A percentile compares a stretch with the other conserved stretches of the same genome.
Evolutionary conservation across 176 grass and related monocot genomes (phyloP).

Genomic region (Zoysia pacifica): DNA sequence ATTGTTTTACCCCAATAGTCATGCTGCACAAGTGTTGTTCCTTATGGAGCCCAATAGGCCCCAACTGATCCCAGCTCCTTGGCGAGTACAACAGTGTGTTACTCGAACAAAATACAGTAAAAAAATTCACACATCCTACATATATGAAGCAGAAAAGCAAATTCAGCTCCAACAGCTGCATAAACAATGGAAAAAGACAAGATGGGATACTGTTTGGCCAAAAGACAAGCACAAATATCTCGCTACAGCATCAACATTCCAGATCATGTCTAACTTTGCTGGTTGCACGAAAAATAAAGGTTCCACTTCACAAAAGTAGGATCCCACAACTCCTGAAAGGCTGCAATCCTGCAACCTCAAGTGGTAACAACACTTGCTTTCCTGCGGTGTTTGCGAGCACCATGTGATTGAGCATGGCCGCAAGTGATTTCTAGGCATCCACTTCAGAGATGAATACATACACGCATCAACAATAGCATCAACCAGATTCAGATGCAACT

Average conservation of each 20-base stretch:
- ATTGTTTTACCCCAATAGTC: not conserved
- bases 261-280: constrained; percentile 8
- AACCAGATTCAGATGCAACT: constrained; percentile 29
- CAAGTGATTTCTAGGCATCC: constrained; percentile 18
- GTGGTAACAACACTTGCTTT: not conserved
- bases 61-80: too few relatives aligned
- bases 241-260: constrained; percentile 17
- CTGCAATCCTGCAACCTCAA: constrained; percentile 13
- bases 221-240: constrained; percentile 35
- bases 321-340: not conserved
- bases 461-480: not conserved
- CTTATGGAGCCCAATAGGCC: too few relatives aligned
- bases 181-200: not conserved
- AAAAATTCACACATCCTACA: not conserved
- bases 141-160: not conserved
- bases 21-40: not conserved
- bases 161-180: constrained; percentile 14
- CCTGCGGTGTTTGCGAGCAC: not conserved
- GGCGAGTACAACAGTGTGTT: not conserved
- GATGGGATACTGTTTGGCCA: not conserved
- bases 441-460: not conserved
- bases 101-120: not conserved
- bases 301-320: not conserved
- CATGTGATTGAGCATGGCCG: constrained; percentile 22
- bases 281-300: not conserved